phyloP scores from a whole-genome alignment of 441 rosid genomes.

The Syzygium syzygioides region DNA sequence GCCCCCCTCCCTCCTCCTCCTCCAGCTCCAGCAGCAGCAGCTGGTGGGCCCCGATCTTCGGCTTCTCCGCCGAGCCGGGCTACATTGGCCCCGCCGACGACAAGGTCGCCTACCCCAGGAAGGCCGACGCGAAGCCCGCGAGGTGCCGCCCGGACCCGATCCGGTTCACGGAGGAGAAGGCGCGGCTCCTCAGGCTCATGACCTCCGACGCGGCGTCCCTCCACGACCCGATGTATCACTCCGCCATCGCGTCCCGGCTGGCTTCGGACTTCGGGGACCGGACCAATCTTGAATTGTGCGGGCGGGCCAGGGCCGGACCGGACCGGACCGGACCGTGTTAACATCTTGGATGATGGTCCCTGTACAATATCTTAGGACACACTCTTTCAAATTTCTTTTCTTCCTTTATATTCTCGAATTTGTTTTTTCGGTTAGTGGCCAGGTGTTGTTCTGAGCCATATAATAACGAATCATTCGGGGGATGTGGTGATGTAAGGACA shows the following conservation, averaged over 20 bases:
- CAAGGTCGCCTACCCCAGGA: not conserved
- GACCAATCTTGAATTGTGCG: not conserved
- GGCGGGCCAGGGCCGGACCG: too few relatives aligned
- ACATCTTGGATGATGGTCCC: not conserved
- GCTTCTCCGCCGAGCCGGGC: constrained; percentile 48
- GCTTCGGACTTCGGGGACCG: constrained; percentile 34
- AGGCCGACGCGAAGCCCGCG: not conserved
- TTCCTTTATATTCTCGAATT: not conserved
- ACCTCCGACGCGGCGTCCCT: constrained; percentile 37
- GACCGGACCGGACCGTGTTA: not conserved
- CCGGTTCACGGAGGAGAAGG: constrained; percentile 71
- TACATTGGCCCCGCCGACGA: constrained; percentile 20
- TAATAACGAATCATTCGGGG: not conserved
- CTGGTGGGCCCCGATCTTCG: constrained; percentile 83
- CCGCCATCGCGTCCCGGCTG: constrained; percentile 69
- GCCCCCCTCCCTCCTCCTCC: not conserved
- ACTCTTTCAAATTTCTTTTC: not conserved
- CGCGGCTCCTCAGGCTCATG: constrained; percentile 56
- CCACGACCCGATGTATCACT: constrained; percentile 68
- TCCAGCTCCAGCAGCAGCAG: not conserved
- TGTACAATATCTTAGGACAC: not conserved
- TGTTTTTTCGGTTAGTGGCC: not conserved
- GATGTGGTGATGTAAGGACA: not conserved
- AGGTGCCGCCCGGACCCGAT: constrained; percentile 9
- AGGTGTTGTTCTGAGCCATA: not conserved